Base-by-base conservation (phyloP, 2,329 filamentous ascomycete species). In the Keithomyces neogunnii region DNA sequence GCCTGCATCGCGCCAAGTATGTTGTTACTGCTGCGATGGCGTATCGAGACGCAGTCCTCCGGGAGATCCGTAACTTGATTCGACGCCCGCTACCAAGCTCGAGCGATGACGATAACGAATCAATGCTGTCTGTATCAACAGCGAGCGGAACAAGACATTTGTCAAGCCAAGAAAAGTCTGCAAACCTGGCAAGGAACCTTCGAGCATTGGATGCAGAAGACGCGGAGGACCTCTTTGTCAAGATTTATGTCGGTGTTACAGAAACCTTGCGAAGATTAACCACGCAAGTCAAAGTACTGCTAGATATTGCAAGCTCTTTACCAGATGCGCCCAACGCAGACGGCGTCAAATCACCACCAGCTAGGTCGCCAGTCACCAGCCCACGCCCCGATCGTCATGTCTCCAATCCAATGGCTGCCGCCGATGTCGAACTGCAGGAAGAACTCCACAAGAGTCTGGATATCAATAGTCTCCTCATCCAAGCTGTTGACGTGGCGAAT, bases 21-120 rank as follows among this genome's bases (percentile, higher is more conserved):
- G 86, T 92, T 2, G 83, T 84, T 3, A 81, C 85, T 36, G 93
- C 93, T 26, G 88, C 90, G n/a, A 79, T 85, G 39, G 82, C 85
- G 0, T 97, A 93, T 66, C 82, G 92, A 57, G 90, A 95, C 40
- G 80, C 88, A 0, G 82, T 95, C 10, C 72, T 95, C 55, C 84
- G 88, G 47, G 93, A 99, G 67, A 85, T 97, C 65, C 87, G 92
- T 60, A 84, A 81, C 35, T 74, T 97, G 47, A 92, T 99, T 47
- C 81, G 90, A 50, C 82, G 84, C 52, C 87, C 92, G 29, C 75
- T 99, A 39, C 93, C 93, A 1, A 96, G 90, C 62, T 95, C 92
- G 9, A 93, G 83, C 59, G 93, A 99, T 54, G 92, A 97, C 58
- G 93, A 99, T 63, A 88, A 86, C 55, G 89, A 93, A 64, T 95